Evolutionary conservation across 1,284 basidiomycete genomes (phyloP).

Genomic region (Cryptococcus wingfieldii): DNA sequence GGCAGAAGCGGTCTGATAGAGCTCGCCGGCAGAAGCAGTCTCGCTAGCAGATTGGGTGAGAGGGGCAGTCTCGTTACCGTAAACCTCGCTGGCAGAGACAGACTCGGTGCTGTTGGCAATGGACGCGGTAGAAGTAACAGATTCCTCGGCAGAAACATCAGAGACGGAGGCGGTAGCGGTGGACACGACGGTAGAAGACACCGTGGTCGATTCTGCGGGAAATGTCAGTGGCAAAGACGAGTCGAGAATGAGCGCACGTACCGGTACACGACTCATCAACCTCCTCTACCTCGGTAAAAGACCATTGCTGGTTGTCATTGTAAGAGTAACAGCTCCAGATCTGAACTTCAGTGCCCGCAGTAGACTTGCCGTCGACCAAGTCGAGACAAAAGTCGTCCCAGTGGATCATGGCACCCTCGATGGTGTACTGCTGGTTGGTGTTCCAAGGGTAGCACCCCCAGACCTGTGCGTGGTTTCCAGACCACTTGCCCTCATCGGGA

Average conservation of each 20-base stretch:
- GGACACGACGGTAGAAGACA: not conserved
- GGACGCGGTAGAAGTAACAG: slow-evolving; percentile 1
- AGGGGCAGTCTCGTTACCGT: slow-evolving; percentile 1
- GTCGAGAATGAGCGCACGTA: not conserved
- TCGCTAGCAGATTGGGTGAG: not conserved
- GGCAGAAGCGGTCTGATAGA: not conserved
- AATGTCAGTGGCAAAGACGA: not conserved
- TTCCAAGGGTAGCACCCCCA: slow-evolving; percentile 37
- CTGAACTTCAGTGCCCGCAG: slow-evolving; percentile 25
- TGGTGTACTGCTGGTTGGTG: slow-evolving; percentile 34
- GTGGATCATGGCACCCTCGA: slow-evolving; percentile 23
- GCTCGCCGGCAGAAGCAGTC: slow-evolving; percentile 4
- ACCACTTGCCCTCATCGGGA: slow-evolving; percentile 26
- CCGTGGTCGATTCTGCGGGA: slow-evolving; percentile 1
- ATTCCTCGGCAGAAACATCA: not conserved
- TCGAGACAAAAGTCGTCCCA: slow-evolving; percentile 34
- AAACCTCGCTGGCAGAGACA: not conserved
- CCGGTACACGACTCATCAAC: slow-evolving; percentile 23
- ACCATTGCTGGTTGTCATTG: slow-evolving; percentile 44
- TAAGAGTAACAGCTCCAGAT: slow-evolving; percentile 28
- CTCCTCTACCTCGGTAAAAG: slow-evolving; percentile 33
- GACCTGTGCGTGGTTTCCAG: slow-evolving; percentile 37
- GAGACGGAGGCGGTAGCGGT: slow-evolving; percentile 3
- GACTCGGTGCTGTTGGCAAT: not conserved
- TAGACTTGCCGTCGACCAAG: slow-evolving; percentile 26